These are phyloP conservation scores for Pistacia integerrima DNA, from an alignment of 345 rosid species.

Conservation along the genomic window DNA sequence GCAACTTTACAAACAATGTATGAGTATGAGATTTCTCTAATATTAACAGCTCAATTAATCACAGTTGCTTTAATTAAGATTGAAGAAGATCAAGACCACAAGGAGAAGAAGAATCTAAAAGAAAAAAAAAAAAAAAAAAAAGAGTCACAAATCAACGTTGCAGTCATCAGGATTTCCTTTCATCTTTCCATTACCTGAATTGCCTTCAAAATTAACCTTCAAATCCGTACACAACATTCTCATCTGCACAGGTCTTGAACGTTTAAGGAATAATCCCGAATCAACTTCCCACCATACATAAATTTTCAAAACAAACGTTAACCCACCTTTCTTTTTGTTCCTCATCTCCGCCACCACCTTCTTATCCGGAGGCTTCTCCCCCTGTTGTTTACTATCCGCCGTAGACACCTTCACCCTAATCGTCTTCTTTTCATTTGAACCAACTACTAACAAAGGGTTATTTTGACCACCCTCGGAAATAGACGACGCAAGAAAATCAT, in stretches of 20 bases:
- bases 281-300: constrained; percentile 32
- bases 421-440: not conserved
- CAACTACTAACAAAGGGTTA: no score
- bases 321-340: constrained; percentile 25
- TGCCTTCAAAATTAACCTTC: constrained; percentile 29
- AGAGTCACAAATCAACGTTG: constrained; percentile 14
- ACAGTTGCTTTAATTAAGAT: no score
- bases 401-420: constrained; percentile 2
- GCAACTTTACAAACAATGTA: no score
- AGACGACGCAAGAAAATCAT: constrained; percentile 24
- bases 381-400: constrained; percentile 3
- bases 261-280: constrained; percentile 22
- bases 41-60: no score
- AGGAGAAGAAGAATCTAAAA: no score
- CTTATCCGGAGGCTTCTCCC: not conserved
- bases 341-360: constrained; percentile 30
- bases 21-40: no score
- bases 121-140: not conserved
- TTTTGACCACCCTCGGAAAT: not conserved
- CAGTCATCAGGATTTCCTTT: constrained; percentile 17
- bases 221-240: constrained; percentile 38
- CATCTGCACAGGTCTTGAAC: constrained; percentile 22
- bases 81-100: no score
- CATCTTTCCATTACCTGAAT: constrained; percentile 11
- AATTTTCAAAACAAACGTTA: constrained; percentile 32